Evolutionary conservation across 352 stramenopile species (phyloP).

Genomic region (Phytophthora multivora): DNA sequence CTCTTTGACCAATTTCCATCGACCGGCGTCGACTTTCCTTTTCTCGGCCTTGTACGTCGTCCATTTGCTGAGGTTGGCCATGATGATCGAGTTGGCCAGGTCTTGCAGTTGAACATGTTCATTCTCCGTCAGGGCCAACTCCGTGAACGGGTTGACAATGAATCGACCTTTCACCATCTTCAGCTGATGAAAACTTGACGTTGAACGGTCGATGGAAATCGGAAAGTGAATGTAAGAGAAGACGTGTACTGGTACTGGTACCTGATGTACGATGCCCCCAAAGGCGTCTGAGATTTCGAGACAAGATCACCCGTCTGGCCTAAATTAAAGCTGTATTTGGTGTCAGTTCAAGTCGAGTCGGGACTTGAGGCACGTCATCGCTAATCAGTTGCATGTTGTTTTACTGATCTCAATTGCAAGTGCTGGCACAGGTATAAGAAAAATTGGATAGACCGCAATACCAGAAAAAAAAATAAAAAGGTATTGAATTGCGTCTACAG

Average conservation of each 20-base stretch:
- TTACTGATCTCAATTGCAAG: background rate
- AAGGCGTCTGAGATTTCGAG: background rate
- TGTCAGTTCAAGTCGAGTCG: constrained; percentile 2
- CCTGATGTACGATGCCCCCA: no score
- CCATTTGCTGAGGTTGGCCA: constrained; percentile 13
- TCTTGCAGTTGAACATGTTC: constrained; percentile 8
- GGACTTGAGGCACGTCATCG: background rate
- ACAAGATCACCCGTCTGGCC: background rate
- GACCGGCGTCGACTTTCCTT: background rate
- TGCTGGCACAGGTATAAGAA: background rate
- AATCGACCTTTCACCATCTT: background rate
- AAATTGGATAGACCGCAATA: background rate
- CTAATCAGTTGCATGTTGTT: background rate
- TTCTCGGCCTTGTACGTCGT: background rate
- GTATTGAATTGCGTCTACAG: background rate
- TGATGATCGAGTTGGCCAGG: constrained; percentile 6
- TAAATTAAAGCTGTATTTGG: background rate
- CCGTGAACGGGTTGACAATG: constrained; percentile 6
- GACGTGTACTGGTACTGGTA: no score
- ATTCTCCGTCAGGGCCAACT: background rate
- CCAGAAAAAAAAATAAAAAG: background rate
- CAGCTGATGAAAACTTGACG: background rate
- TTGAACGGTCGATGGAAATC: background rate
- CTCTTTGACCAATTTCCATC: constrained; percentile 32
- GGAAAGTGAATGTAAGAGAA: background rate